These are phyloP conservation scores for Brassica carinata DNA, from an alignment of 345 rosid genomes.

Conservation along the genomic window DNA sequence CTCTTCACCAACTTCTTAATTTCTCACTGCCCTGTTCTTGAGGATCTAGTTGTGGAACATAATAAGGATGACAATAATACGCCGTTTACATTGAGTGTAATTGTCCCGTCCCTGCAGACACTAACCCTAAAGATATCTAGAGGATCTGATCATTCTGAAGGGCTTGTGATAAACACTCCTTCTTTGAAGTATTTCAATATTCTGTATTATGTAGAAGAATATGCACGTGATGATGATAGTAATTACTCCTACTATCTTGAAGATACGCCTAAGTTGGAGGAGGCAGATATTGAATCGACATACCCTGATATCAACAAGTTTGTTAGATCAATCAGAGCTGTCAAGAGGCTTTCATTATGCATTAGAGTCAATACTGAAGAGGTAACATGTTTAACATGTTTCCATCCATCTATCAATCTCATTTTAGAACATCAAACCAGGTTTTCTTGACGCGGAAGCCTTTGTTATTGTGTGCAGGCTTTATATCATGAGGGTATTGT, in stretches of 20 bases:
- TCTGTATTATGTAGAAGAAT: not conserved
- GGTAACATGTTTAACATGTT: not conserved
- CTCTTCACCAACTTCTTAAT: not conserved
- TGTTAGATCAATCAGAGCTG: not conserved
- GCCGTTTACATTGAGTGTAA: not conserved
- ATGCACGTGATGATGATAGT: not conserved
- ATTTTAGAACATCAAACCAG: not conserved
- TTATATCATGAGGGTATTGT: not conserved
- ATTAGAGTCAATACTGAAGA: not conserved
- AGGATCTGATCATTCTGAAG: not conserved
- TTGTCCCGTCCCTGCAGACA: conserved; percentile 1
- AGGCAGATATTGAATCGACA: not conserved
- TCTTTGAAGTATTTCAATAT: not conserved
- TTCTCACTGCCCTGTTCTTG: conserved; percentile 8
- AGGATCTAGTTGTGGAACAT: conserved; percentile 9
- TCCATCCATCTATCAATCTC: not conserved
- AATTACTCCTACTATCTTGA: not conserved
- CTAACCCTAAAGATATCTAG: not conserved
- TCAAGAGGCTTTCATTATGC: conserved; percentile 14
- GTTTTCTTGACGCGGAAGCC: not conserved
- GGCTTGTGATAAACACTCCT: not conserved
- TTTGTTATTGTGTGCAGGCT: not conserved
- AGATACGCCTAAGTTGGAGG: conserved; percentile 8
- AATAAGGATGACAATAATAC: not conserved
- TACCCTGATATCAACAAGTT: not conserved